These are phyloP conservation scores for Fusarium papillatum DNA, from an alignment of 2,329 filamentous ascomycete genomes.

Conservation along the genomic window DNA sequence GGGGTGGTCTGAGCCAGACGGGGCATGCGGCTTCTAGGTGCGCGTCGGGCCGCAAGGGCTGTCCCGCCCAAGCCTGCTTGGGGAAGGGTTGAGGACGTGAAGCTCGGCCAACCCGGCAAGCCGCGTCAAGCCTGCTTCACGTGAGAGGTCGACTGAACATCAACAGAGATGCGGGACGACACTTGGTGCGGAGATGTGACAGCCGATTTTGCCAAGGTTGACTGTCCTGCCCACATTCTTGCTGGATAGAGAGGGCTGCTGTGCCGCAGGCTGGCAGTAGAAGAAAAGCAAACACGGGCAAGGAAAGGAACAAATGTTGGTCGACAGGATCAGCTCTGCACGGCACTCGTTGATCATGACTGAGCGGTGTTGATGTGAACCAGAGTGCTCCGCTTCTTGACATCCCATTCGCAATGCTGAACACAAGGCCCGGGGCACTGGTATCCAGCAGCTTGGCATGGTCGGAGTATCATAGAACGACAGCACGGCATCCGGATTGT, in stretches of 20 bases:
- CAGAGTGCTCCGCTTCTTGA: not conserved
- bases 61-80: conserved; percentile 39
- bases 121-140: conserved; percentile 44
- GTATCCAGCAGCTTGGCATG: not conserved
- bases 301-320: not conserved
- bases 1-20: conserved; percentile 37
- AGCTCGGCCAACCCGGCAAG: conserved; percentile 39
- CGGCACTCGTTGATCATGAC: not conserved
- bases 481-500: not conserved
- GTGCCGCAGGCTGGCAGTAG: not conserved
- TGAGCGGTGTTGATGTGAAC: conserved; percentile 1
- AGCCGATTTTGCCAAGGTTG: not conserved
- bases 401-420: not conserved
- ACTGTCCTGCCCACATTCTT: conserved; percentile 3
- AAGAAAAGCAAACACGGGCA: not conserved
- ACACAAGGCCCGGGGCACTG: not conserved
- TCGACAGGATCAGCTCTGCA: not conserved
- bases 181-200: not conserved
- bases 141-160: conserved; percentile 32
- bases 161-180: conserved; percentile 11
- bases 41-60: conserved; percentile 48
- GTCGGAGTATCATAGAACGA: not conserved
- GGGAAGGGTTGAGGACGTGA: conserved; percentile 38
- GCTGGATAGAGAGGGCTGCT: conserved; percentile 5
- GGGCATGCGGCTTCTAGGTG: conserved; percentile 41